Conservation (phyloP, 495 filamentous ascomycete species). For the Astrothelium subdiscretum region DNA sequence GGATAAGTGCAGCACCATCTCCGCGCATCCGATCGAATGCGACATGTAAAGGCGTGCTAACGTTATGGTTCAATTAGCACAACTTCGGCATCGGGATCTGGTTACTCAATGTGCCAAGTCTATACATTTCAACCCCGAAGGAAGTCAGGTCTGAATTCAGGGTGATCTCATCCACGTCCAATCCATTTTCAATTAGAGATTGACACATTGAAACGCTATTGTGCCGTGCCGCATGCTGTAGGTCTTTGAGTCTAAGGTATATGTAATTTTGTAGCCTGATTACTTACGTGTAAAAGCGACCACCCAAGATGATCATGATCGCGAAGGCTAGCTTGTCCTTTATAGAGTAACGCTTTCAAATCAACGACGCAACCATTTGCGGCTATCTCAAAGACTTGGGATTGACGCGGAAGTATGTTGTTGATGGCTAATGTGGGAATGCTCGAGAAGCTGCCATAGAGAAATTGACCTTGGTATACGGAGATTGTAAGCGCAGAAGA, state of each 20-base stretch:
- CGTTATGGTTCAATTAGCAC: background rate
- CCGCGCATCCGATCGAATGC: background rate
- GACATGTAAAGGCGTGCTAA: background rate
- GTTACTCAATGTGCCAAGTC: background rate
- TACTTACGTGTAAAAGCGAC: background rate
- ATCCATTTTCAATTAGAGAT: background rate
- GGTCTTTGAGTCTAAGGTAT: background rate
- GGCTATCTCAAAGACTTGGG: background rate
- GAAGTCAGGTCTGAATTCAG: too few species aligned
- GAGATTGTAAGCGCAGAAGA: background rate
- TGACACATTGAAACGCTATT: background rate
- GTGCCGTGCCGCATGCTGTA: background rate
- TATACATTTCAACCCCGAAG: background rate
- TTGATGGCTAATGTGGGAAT: background rate
- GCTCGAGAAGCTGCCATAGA: background rate
- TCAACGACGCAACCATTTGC: background rate
- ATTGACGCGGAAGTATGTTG: background rate
- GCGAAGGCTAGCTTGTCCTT: background rate
- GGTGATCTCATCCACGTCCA: background rate
- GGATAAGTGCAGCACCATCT: background rate
- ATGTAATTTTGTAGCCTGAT: background rate
- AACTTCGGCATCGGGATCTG: background rate
- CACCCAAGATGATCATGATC: background rate
- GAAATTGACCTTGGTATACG: background rate
- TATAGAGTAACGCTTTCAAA: background rate